phyloP scores from a whole-genome alignment of 371 early-diverging fungal species.

The Zopfochytrium polystomum region DNA sequence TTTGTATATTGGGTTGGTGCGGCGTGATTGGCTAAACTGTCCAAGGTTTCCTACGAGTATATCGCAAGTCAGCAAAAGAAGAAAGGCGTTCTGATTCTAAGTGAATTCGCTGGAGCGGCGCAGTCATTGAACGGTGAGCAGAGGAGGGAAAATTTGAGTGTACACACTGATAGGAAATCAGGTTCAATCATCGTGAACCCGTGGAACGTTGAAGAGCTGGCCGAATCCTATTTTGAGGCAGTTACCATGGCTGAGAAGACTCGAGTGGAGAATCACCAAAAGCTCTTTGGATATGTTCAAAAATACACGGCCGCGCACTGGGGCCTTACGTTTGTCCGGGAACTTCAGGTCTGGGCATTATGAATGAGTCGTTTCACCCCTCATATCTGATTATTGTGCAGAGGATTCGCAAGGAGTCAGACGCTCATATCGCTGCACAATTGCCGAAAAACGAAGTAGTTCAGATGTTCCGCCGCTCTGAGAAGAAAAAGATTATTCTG shows the following conservation, averaged over 20 bases:
- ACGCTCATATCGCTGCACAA: conserved; percentile 34
- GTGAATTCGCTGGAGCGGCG: conserved; percentile 99
- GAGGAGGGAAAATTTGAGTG: too few relatives aligned
- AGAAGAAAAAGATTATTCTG: conserved; percentile 66
- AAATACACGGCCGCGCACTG: conserved; percentile 98
- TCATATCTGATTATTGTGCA: too few relatives aligned
- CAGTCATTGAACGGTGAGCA: conserved; percentile 96
- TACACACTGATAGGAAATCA: conserved; percentile 59
- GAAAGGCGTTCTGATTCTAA: conserved; percentile 95
- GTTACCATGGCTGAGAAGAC: conserved; percentile 86
- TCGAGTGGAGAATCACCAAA: conserved; percentile 81
- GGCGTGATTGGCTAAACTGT: too few relatives aligned
- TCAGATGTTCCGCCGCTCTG: background rate
- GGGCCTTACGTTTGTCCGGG: conserved; percentile 92
- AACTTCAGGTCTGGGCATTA: conserved; percentile 62
- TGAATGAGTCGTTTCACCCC: too few relatives aligned
- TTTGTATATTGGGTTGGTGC: too few relatives aligned
- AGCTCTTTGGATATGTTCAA: conserved; percentile 90
- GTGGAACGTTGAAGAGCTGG: conserved; percentile 84
- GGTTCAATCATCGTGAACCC: background rate
- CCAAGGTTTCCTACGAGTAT: conserved; percentile 88
- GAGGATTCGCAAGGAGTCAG: conserved; percentile 19
- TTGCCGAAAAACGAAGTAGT: background rate
- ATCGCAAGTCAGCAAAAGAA: conserved; percentile 89
- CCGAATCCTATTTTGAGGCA: conserved; percentile 86